Conservation (phyloP, 2,329 filamentous ascomycete genomes). For the Talaromyces sp. region DNA sequence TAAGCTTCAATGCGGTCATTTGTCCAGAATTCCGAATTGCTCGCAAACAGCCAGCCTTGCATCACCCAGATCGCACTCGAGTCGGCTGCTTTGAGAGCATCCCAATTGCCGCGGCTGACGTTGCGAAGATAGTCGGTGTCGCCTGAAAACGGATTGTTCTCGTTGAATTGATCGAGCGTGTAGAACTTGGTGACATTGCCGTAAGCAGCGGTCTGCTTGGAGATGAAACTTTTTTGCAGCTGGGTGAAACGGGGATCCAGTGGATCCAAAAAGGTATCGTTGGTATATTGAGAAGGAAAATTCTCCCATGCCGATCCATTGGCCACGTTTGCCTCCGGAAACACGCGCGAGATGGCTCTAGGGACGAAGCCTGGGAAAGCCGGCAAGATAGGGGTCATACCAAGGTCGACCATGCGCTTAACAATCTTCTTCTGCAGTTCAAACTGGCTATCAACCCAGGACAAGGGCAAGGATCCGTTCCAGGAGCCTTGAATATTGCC, state of each 20-base stretch:
- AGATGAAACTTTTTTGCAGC: conserved; percentile 43
- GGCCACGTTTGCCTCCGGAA: conserved; percentile 40
- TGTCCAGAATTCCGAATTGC: conserved; percentile 44
- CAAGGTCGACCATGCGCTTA: conserved; percentile 46
- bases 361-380: conserved; percentile 50
- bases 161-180: conserved; percentile 51
- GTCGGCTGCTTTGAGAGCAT: conserved; percentile 45
- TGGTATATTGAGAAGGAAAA: conserved; percentile 39
- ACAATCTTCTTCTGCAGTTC: conserved; percentile 46
- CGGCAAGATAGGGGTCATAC: conserved; percentile 49
- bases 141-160: conserved; percentile 45
- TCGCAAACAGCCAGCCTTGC: conserved; percentile 51
- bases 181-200: conserved; percentile 47
- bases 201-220: conserved; percentile 42
- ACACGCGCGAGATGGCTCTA: conserved; percentile 32
- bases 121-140: conserved; percentile 40
- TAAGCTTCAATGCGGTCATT: conserved; percentile 45
- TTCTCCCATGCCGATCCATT: conserved; percentile 41
- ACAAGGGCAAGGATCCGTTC: conserved; percentile 38
- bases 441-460: conserved; percentile 46
- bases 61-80: conserved; percentile 48
- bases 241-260: conserved; percentile 39
- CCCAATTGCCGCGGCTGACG: conserved; percentile 40
- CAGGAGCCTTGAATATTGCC: conserved; percentile 50
- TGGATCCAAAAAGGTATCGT: conserved; percentile 46